Conservation (phyloP, 2,329 filamentous ascomycete species). For the Paecilomyces formosus region DNA sequence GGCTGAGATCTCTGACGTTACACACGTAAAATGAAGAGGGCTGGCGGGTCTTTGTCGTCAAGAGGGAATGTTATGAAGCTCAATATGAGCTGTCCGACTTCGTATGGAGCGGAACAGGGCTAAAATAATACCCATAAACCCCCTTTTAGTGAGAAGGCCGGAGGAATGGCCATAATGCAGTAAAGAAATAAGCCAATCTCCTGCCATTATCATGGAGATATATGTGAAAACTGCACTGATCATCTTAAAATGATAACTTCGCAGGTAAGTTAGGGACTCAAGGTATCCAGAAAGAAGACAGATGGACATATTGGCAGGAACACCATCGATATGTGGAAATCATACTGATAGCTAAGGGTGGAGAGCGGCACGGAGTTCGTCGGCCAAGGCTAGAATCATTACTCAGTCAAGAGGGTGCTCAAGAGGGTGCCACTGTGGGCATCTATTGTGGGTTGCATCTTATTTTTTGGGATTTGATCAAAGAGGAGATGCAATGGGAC, state of each 20-base stretch:
- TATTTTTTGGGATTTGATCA: background rate
- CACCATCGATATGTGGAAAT: background rate
- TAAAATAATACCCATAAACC: background rate
- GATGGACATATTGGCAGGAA: background rate
- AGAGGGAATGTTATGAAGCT: background rate
- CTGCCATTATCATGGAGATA: too few relatives aligned
- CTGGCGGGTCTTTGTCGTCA: background rate
- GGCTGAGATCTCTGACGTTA: background rate
- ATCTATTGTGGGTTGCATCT: background rate
- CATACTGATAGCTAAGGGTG: background rate
- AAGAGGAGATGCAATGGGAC: background rate
- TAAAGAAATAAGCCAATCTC: too few relatives aligned
- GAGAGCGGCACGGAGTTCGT: background rate
- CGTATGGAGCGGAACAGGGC: background rate
- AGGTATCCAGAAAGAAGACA: background rate
- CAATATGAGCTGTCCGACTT: background rate
- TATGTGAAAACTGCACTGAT: too few relatives aligned
- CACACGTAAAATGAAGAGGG: background rate
- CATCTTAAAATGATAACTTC: too few relatives aligned
- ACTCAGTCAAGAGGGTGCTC: background rate
- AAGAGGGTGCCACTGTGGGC: background rate
- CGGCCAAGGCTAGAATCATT: background rate
- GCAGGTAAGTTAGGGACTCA: background rate
- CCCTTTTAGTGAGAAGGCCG: too few relatives aligned
- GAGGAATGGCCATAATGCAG: too few relatives aligned